Conservation (phyloP, 306 rosid species). For the Rosa persica region DNA sequence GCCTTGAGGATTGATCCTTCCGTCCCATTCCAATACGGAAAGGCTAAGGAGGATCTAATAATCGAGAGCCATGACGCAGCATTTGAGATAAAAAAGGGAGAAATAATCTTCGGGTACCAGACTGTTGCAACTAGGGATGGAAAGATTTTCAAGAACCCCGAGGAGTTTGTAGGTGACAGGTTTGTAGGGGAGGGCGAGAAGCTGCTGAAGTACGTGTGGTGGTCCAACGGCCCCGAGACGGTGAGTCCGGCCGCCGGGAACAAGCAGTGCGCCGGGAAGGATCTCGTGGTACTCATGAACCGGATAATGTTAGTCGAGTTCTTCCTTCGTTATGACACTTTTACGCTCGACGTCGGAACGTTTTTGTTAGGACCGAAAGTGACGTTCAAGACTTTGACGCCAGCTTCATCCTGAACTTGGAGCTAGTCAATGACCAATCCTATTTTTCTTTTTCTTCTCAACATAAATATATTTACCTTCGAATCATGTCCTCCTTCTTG, state of each 20-base stretch:
- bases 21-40: too few species aligned
- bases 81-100: constrained; percentile 60
- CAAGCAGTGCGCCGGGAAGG: constrained; percentile 86
- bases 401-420: constrained; percentile 1
- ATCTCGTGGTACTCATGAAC: constrained; percentile 50
- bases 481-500: not conserved
- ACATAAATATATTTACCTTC: too few species aligned
- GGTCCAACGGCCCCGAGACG: constrained; percentile 70
- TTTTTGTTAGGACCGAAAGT: constrained; percentile 45
- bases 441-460: not conserved
- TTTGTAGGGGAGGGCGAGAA: constrained; percentile 40
- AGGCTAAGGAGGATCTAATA: too few species aligned
- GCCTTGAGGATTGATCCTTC: too few species aligned
- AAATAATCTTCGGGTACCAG: constrained; percentile 68
- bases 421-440: too few species aligned
- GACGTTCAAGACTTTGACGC: constrained; percentile 36
- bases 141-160: constrained; percentile 41
- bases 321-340: constrained; percentile 68
- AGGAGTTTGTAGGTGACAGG: constrained; percentile 42
- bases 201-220: constrained; percentile 44
- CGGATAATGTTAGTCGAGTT: constrained; percentile 64
- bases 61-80: constrained; percentile 41
- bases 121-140: constrained; percentile 62
- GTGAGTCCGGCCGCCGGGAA: constrained; percentile 42
- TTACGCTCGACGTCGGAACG: constrained; percentile 38